Evolutionary conservation across 1,284 basidiomycete species (phyloP).

Genomic region (Apiotrichum sp.): DNA sequence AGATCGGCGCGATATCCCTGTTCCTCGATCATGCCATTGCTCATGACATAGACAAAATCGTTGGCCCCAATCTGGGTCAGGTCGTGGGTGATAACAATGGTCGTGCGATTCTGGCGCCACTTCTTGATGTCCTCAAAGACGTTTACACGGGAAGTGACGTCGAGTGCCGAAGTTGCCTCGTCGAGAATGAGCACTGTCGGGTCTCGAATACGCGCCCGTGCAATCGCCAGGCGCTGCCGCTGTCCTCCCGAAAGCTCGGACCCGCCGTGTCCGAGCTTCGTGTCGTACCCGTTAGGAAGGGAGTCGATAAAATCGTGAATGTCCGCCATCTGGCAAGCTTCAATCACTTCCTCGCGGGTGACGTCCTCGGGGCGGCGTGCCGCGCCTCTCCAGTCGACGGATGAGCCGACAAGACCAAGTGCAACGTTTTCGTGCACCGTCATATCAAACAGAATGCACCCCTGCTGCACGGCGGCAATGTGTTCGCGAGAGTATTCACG

Average conservation of each 20-base stretch:
- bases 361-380: conserved; percentile 48
- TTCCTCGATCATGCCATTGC: conserved; percentile 72
- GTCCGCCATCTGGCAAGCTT: conserved; percentile 76
- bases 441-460: conserved; percentile 71
- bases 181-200: conserved; percentile 89
- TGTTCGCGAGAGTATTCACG: conserved; percentile 64
- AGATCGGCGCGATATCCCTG: conserved; percentile 79
- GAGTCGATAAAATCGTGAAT: conserved; percentile 81
- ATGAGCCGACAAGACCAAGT: conserved; percentile 61
- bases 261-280: conserved; percentile 66
- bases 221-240: conserved; percentile 84
- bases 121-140: conserved; percentile 82
- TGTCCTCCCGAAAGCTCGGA: conserved; percentile 85
- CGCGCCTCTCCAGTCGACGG: conserved; percentile 36
- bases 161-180: conserved; percentile 92
- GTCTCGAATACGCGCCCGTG: conserved; percentile 77
- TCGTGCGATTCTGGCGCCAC: conserved; percentile 79
- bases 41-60: conserved; percentile 92
- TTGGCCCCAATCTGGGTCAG: conserved; percentile 67
- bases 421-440: conserved; percentile 85
- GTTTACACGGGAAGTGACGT: conserved; percentile 76
- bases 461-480: conserved; percentile 72
- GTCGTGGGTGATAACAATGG: conserved; percentile 95
- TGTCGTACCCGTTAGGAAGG: conserved; percentile 83
- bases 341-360: conserved; percentile 63